Evolutionary conservation across 148 eudicot species (phyloP).

Genomic region (Nyssa sinensis): DNA sequence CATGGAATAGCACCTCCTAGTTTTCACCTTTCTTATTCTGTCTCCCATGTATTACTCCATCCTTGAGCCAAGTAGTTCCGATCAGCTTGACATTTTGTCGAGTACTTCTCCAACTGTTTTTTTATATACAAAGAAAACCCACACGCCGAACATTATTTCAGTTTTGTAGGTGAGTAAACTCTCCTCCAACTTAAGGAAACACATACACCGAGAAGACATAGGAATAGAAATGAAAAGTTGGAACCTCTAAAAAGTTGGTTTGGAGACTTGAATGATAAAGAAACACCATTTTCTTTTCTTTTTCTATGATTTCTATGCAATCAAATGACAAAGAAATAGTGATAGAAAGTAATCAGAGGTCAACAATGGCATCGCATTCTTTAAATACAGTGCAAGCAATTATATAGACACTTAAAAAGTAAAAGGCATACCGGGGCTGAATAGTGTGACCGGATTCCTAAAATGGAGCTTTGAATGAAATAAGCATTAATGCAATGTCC

Average conservation of each 20-base stretch:
- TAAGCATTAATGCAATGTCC: conserved; percentile 50
- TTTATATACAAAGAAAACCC: too few relatives aligned
- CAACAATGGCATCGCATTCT: not conserved
- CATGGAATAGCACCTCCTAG: not conserved
- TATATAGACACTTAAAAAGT: not conserved
- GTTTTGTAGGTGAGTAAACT: too few relatives aligned
- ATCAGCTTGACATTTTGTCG: not conserved
- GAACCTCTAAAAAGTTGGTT: not conserved
- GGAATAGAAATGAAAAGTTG: too few relatives aligned
- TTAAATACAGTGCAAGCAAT: not conserved
- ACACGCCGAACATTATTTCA: too few relatives aligned
- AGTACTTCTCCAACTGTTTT: not conserved
- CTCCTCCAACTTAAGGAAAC: too few relatives aligned
- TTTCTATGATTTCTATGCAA: not conserved
- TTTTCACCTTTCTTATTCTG: not conserved
- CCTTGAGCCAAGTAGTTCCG: not conserved
- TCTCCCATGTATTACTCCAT: not conserved
- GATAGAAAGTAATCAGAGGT: not conserved
- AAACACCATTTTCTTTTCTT: not conserved
- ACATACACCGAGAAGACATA: not conserved
- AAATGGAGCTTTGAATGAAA: conserved; percentile 48
- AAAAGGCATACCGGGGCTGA: conserved; percentile 43
- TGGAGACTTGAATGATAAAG: not conserved
- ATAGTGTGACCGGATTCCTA: conserved; percentile 52
- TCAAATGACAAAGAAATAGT: not conserved